These are phyloP conservation scores for Pyrenopolyporus hunteri DNA, from an alignment of 495 filamentous ascomycete genomes.

Conservation along the genomic window DNA sequence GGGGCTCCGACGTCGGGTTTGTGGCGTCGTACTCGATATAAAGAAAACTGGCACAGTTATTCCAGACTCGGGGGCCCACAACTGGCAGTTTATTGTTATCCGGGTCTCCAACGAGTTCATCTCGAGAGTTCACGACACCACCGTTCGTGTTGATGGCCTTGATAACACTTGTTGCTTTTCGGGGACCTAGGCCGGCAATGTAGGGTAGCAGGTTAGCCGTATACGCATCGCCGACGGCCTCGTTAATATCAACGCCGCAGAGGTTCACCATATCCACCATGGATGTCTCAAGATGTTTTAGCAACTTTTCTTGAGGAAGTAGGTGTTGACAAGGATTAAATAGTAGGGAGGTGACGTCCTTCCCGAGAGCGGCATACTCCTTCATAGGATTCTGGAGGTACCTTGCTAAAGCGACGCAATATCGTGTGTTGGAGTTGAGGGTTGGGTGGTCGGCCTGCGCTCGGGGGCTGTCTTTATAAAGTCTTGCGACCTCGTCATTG, in stretches of 20 bases:
- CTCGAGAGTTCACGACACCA: slow-evolving; percentile 77
- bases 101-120: slow-evolving; percentile 84
- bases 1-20: slow-evolving; percentile 80
- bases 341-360: slow-evolving; percentile 81
- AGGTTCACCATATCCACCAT: slow-evolving; percentile 99
- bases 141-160: slow-evolving; percentile 91
- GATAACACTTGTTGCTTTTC: slow-evolving; percentile 85
- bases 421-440: slow-evolving; percentile 74
- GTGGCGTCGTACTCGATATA: slow-evolving; percentile 83
- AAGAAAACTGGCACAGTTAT: slow-evolving; percentile 94
- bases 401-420: slow-evolving; percentile 85
- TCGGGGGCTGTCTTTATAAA: slow-evolving; percentile 88
- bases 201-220: slow-evolving; percentile 89
- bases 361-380: slow-evolving; percentile 91
- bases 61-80: slow-evolving; percentile 88
- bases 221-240: slow-evolving; percentile 77
- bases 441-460: slow-evolving; percentile 82
- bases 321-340: slow-evolving; percentile 91
- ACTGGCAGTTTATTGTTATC: slow-evolving; percentile 77
- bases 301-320: slow-evolving; percentile 81
- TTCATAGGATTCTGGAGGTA: slow-evolving; percentile 95
- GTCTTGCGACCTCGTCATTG: slow-evolving; percentile 92
- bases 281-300: slow-evolving; percentile 85
- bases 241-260: slow-evolving; percentile 91
- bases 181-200: slow-evolving; percentile 88